Evolutionary conservation across 176 grass and related monocot genomes (phyloP).

Genomic region (Carex parvula): DNA sequence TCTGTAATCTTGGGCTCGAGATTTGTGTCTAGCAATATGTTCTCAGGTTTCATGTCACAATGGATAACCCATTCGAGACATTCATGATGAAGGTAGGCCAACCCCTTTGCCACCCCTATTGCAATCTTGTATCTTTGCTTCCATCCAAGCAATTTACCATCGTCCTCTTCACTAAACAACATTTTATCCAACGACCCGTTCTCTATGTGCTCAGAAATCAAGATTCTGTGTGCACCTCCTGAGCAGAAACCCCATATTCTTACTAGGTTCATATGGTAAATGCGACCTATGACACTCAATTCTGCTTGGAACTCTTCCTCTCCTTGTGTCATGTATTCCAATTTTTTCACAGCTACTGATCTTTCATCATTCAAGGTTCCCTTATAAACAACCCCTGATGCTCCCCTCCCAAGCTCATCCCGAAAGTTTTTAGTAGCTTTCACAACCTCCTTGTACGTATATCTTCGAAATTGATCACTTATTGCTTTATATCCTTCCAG

Average conservation of each 20-base stretch:
- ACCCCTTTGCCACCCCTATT: conserved; percentile 23
- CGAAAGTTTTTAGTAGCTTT: conserved; percentile 18
- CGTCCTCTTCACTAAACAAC: neutral
- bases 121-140: conserved; percentile 37
- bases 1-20: conserved; percentile 34
- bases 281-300: conserved; percentile 18
- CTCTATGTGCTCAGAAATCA: conserved; percentile 28
- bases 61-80: conserved; percentile 41
- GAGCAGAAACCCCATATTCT: conserved; percentile 24
- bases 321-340: conserved; percentile 21
- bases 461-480: conserved; percentile 22
- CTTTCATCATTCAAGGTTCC: conserved; percentile 18
- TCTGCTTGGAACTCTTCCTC: conserved; percentile 32
- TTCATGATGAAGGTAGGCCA: conserved; percentile 41
- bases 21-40: conserved; percentile 30
- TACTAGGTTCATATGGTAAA: conserved; percentile 30
- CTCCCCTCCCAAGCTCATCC: conserved; percentile 33
- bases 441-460: conserved; percentile 28
- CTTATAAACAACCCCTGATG: conserved; percentile 27
- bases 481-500: conserved; percentile 33
- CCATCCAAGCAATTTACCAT: conserved; percentile 14
- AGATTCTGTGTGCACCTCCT: conserved; percentile 8
- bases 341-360: conserved; percentile 27
- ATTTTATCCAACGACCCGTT: conserved; percentile 32
- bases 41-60: conserved; percentile 40